Base-by-base conservation (phyloP, 2,329 filamentous ascomycete genomes). In the Monascus ruber region DNA sequence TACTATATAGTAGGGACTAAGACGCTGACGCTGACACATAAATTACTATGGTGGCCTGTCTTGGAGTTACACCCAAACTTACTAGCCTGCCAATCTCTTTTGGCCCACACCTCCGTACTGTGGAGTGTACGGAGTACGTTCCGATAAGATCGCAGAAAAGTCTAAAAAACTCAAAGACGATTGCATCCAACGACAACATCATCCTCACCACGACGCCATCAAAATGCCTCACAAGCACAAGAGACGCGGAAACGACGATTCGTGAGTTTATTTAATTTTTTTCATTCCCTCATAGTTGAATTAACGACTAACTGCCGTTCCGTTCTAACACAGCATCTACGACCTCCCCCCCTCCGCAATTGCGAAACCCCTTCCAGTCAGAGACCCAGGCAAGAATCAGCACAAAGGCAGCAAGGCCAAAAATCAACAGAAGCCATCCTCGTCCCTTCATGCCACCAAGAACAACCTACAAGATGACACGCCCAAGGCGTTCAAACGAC, bases 141-240 rank as follows among this genome's bases (percentile, higher is more conserved):
- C 17, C 17, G 17, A 17, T 17, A 17, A 17, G 17, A 17, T 17
- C 17, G 17, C 17, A 3, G 17, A 17, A 17, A 17, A 17, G 17
- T 17, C 17, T 17, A 17, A 17, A 17, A 17, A 17, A 17, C 17
- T 26, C 38, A 27, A 28, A 26, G 29, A 31, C 37, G 34, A 24
- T 31, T 27, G 33, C 35, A 33, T 6, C 33, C 25, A 11, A 32
- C 24, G 25, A 39, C n/a, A 24, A 31, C 36, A 40, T 31, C 35
- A 36, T 11, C 37, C 31, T 27, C 47, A 46, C 37, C 36, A 42
- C 32, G 37, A 37, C 31, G 34, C 37, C 37, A 35, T 38, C 39
- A 50, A 39, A 26, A 93, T 93, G 85, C 85, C 85, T 60, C 85
- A 89, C 67, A 93, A 93, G 65, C 85, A 93, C 60, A 89, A 82